A percentile compares a stretch with the other conserved stretches of the same genome.
These are phyloP conservation scores for Malus hybrid DNA, from an alignment of 331 rosid genomes.

Conservation along the genomic window DNA sequence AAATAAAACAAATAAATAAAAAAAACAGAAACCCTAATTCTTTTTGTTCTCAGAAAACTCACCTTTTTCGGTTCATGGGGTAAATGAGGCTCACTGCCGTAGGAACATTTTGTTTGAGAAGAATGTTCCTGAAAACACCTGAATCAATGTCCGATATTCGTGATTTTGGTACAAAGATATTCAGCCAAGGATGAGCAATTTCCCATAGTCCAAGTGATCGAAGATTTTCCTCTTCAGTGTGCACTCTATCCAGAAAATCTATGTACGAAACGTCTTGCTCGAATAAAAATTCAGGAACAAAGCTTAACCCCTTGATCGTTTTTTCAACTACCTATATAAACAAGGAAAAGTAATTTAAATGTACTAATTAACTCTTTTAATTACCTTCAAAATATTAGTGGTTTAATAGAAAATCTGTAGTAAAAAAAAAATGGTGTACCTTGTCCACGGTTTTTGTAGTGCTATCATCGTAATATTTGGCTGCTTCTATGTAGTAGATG, in stretches of 20 bases:
- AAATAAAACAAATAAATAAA: too few relatives aligned
- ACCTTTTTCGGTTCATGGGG: slow-evolving; percentile 55
- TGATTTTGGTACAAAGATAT: slow-evolving; percentile 70
- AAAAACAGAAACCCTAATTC: too few relatives aligned
- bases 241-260: slow-evolving; percentile 69
- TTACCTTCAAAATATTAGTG: too few relatives aligned
- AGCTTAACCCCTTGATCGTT: slow-evolving; percentile 30
- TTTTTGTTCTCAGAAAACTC: neutral
- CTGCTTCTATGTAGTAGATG: slow-evolving; percentile 35
- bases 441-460: neutral
- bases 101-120: slow-evolving; percentile 42
- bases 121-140: slow-evolving; percentile 54
- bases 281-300: slow-evolving; percentile 35
- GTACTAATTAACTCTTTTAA: too few relatives aligned
- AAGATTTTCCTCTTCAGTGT: slow-evolving; percentile 31
- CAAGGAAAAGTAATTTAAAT: neutral
- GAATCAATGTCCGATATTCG: slow-evolving; percentile 44
- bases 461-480: slow-evolving; percentile 27
- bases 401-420: too few relatives aligned
- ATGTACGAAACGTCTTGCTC: slow-evolving; percentile 45
- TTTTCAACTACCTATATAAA: slow-evolving; percentile 19
- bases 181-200: slow-evolving; percentile 83
- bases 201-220: slow-evolving; percentile 60
- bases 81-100: slow-evolving; percentile 47
- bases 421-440: slow-evolving; percentile 11